phyloP scores from a whole-genome alignment of 2,329 filamentous ascomycete species.

The Pezicula carpinea region DNA sequence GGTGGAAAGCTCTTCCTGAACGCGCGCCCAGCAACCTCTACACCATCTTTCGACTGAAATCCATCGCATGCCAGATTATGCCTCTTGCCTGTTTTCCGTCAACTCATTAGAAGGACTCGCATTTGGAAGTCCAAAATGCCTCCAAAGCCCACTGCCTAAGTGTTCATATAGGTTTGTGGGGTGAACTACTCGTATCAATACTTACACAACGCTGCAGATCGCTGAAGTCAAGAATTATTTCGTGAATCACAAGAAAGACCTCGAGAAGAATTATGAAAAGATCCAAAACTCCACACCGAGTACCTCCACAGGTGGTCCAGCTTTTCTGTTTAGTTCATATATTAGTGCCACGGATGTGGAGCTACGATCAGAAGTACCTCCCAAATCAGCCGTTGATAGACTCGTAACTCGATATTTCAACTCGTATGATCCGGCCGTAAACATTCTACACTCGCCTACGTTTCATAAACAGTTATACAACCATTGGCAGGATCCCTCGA shows the following conservation, averaged over 20 bases:
- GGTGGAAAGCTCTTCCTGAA: background rate
- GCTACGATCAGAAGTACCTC: conserved; percentile 72
- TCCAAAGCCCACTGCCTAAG: no score
- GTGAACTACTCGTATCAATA: no score
- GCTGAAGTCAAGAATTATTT: conserved; percentile 94
- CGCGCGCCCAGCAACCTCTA: background rate
- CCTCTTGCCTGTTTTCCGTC: no score
- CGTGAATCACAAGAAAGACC: conserved; percentile 76
- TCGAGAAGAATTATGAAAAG: conserved; percentile 75
- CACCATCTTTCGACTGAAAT: background rate
- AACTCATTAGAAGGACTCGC: no score
- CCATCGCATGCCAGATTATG: background rate
- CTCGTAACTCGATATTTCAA: conserved; percentile 90
- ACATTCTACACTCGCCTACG: conserved; percentile 76
- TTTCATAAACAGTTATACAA: conserved; percentile 68
- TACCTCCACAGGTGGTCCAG: conserved; percentile 59
- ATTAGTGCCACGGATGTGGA: conserved; percentile 69
- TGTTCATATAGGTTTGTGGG: no score
- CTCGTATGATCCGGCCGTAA: conserved; percentile 65
- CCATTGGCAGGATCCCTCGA: conserved; percentile 68
- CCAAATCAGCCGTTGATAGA: conserved; percentile 77
- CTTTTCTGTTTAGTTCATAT: conserved; percentile 72
- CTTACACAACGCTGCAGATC: conserved; percentile 47
- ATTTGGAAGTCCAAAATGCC: background rate
- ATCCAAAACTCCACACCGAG: conserved; percentile 65